Evolutionary conservation across 2,329 filamentous ascomycete genomes (phyloP).

Genomic region (Penicillium carneum): DNA sequence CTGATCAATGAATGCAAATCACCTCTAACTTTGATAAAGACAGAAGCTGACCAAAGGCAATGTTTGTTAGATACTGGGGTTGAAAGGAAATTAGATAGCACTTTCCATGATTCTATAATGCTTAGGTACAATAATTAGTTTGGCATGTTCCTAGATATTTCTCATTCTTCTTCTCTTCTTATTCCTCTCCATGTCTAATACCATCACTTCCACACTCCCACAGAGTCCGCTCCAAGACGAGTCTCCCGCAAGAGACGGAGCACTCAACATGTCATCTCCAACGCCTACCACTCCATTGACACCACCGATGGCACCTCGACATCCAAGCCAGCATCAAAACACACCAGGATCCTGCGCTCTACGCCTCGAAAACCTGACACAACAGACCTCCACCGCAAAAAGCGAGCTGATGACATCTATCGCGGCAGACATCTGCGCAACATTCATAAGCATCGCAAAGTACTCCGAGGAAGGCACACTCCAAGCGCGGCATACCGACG

Average conservation of each 20-base stretch:
- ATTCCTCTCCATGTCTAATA: not conserved
- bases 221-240: not conserved
- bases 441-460: conserved; percentile 41
- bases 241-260: not conserved
- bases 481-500: conserved; percentile 29
- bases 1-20: not conserved
- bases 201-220: not conserved
- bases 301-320: not conserved
- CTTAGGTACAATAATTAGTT: not conserved
- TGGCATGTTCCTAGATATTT: not conserved
- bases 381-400: conserved; percentile 32
- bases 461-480: conserved; percentile 39
- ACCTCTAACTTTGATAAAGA: not conserved
- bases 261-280: conserved; percentile 15
- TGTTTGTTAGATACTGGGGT: conserved; percentile 10
- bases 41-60: conserved; percentile 5
- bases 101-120: not conserved
- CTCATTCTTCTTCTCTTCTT: not conserved
- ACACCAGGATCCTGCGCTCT: conserved; percentile 29
- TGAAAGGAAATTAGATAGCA: not conserved
- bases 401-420: conserved; percentile 36
- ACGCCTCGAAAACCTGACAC: conserved; percentile 35
- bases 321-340: not conserved
- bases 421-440: conserved; percentile 42
- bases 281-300: not conserved